Conservation (phyloP, 805 yeast genomes). For the Jamesozyma piceae region DNA sequence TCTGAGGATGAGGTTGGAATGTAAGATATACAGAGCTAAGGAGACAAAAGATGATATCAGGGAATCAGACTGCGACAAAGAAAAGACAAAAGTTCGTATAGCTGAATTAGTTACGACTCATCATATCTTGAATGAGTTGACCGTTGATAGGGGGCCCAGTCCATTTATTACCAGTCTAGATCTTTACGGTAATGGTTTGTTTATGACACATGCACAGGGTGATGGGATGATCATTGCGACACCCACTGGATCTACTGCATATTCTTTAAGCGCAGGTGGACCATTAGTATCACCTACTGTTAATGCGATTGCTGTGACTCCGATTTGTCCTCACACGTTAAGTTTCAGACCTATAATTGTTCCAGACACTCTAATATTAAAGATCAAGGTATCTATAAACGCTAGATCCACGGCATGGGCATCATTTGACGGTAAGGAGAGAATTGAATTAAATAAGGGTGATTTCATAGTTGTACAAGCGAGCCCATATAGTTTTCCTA, state of each 20-base stretch:
- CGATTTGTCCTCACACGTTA: constrained; percentile 91
- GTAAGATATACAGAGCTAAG: constrained; percentile 50
- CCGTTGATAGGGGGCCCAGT: constrained; percentile 88
- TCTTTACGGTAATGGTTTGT: constrained; percentile 75
- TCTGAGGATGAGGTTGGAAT: constrained; percentile 78
- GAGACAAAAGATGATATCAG: constrained; percentile 14
- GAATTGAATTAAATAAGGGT: constrained; percentile 74
- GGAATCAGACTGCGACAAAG: constrained; percentile 29
- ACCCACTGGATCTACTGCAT: constrained; percentile 95
- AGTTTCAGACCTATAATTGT: constrained; percentile 85
- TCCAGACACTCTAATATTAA: constrained; percentile 86
- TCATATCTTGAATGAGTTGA: constrained; percentile 82
- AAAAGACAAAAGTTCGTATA: constrained; percentile 18
- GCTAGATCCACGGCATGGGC: constrained; percentile 94
- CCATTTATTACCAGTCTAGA: constrained; percentile 88
- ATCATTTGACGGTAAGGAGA: constrained; percentile 84
- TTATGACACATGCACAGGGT: constrained; percentile 85
- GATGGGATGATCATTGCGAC: constrained; percentile 90
- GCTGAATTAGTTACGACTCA: constrained; percentile 40
- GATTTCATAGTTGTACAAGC: constrained; percentile 81
- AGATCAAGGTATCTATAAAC: constrained; percentile 70
- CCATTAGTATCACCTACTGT: constrained; percentile 91
- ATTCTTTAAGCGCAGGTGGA: constrained; percentile 91
- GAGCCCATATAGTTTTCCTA: constrained; percentile 88
- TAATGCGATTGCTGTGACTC: constrained; percentile 85